Base-by-base conservation (phyloP, 495 filamentous ascomycete genomes). In the Lentithecium fluviatile region DNA sequence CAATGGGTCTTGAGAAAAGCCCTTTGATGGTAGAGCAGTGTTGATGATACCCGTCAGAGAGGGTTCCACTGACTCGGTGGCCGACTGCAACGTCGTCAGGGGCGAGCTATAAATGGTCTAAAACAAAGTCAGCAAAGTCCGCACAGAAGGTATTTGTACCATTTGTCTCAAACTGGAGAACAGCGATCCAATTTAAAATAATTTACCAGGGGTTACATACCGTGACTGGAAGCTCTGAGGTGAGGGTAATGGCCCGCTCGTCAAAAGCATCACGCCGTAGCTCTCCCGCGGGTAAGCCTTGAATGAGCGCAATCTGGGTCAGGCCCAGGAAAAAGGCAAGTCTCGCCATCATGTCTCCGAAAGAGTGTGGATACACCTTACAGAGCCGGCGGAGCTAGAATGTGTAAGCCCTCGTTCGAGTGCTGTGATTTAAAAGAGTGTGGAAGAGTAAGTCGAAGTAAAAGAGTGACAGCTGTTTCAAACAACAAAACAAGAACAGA, bases 31-130 rank as follows among this genome's bases (percentile, higher is more conserved):
- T 25, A 69, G 58, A 21, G 45, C 58, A 1, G 66, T 62, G 13
- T 56, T 37, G 23, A 69, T 49, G 34, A 58, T 50, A 15, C 60
- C 65, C 29, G 65, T 64, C 34, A 68, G 13, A 6, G 60, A 60
- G 0, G 60, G 60, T n/a, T 32, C 37, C 26, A 58, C 50, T 11
- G 65, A 64, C 5, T n/a, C 36, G n/a, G 50, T 56, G 13, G 56
- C 65, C 17, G 56, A 45, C 48, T 68, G 65, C 21, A 67, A 38
- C 4, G 65, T 63, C 21, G 59, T 13, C 7, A 46, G 12, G 7
- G 34, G 37, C 17, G 56, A 64, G n/a, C 49, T 68, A 36, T 68
- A 68, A 50, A 55, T 68, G 2, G 60, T 68, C 29, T 32, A 32
- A 32, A 32, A 32, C 29, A 32, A 32, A 32, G 29, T 32, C 3